Conservation (phyloP, 2,329 filamentous ascomycete species). For the Fusarium tanahbumbuense region DNA sequence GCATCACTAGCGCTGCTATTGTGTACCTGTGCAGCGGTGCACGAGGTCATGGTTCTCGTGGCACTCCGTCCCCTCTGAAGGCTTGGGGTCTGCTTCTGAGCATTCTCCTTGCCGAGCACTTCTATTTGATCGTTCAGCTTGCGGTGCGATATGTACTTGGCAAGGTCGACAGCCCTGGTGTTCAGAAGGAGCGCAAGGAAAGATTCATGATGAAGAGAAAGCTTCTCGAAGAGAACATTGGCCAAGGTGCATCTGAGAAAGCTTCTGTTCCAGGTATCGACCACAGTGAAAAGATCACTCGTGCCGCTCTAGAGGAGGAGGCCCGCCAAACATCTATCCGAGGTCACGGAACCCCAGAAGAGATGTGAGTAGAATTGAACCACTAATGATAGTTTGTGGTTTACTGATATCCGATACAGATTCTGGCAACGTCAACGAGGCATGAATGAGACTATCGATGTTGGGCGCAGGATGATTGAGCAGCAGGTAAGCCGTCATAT, state of each 20-base stretch:
- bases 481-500: constrained; percentile 50
- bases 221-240: constrained; percentile 79
- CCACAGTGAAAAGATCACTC: constrained; percentile 72
- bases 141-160: constrained; percentile 77
- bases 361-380: constrained; percentile 54
- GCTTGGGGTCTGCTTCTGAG: constrained; percentile 84
- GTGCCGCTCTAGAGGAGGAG: constrained; percentile 73
- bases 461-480: constrained; percentile 67
- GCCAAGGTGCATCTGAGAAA: constrained; percentile 64
- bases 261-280: constrained; percentile 60
- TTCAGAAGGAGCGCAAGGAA: constrained; percentile 86
- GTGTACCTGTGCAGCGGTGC: constrained; percentile 88
- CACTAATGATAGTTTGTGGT: background rate
- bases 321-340: constrained; percentile 62
- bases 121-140: constrained; percentile 83
- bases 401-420: constrained; percentile 50
- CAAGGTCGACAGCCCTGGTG: constrained; percentile 86
- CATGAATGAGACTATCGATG: constrained; percentile 66
- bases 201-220: constrained; percentile 83
- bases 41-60: constrained; percentile 69
- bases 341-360: constrained; percentile 63
- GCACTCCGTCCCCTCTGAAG: constrained; percentile 76
- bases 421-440: constrained; percentile 73
- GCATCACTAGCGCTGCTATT: constrained; percentile 85
- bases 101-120: constrained; percentile 87